Conservation (phyloP, 2,329 filamentous ascomycete genomes). For the Metarhizium album region DNA sequence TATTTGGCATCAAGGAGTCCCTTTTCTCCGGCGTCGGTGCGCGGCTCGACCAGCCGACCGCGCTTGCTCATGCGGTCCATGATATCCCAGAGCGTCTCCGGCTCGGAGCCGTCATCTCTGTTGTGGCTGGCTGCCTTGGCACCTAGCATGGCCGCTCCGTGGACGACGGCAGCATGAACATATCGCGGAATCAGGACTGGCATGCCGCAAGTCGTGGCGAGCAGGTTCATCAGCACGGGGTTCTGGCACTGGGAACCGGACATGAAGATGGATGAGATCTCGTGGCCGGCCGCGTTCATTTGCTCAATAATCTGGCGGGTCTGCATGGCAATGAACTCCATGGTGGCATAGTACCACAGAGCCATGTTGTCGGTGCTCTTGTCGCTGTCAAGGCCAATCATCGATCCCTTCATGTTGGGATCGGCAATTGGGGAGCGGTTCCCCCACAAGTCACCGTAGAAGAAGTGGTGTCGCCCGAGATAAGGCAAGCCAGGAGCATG, state of each 20-base stretch:
- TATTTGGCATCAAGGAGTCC: conserved; percentile 81
- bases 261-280: conserved; percentile 94
- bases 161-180: conserved; percentile 89
- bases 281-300: conserved; percentile 86
- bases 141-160: conserved; percentile 96
- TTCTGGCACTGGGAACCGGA: conserved; percentile 97
- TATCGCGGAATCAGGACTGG: conserved; percentile 90
- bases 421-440: conserved; percentile 93
- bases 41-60: conserved; percentile 71
- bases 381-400: conserved; percentile 80
- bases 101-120: conserved; percentile 52
- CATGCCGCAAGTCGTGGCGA: conserved; percentile 84
- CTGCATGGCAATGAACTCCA: conserved; percentile 97
- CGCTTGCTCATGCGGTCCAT: conserved; percentile 98
- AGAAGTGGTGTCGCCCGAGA: conserved; percentile 89
- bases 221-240: conserved; percentile 77
- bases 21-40: conserved; percentile 61
- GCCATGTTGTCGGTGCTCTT: conserved; percentile 80
- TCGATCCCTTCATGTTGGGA: conserved; percentile 79
- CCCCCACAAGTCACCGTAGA: conserved; percentile 95
- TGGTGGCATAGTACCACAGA: conserved; percentile 85
- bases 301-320: conserved; percentile 89
- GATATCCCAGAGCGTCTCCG: conserved; percentile 85
- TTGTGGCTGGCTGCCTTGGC: conserved; percentile 89
- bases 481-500: conserved; percentile 71